Evolutionary conservation across 257 asterid species (phyloP), one percentile per base, ranked within the genome.

Genomic region (Salvia miltiorrhiza): DNA sequence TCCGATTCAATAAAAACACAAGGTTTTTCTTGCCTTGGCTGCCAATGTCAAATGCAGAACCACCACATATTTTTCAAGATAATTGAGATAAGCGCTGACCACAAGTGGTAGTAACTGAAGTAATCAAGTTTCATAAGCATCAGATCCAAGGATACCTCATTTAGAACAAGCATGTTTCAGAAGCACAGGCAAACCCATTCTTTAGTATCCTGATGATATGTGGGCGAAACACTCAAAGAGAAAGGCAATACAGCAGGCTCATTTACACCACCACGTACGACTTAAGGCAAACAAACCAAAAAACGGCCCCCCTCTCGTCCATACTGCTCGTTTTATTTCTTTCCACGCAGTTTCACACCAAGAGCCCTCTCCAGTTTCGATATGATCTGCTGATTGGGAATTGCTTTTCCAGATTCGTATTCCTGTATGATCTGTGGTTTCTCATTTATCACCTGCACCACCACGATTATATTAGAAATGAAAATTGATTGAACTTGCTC

Each of bases 301-400:
- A 79, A 58, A 16, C 56, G 35, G 60, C 67, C 49, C 17, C 59
- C 57, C 62, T 64, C 55, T 63, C 69, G 48, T 64, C 66, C 65
- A 50, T 8, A 17, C 16, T 35, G 8, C 37, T 49, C 56, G 13
- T 54, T 70, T 85, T 73, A 91, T 66, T 88, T 89, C 82, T 87
- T 91, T 58, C 95, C 96, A 54, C 96, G 86, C 82, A 91, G 81
- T 75, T 85, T 91, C 7, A 41, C 86, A 70, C 93, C 92, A 39
- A 88, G 95, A 37, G 97, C 87, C 66, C 91, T 87, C 85, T 91
- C 97, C 81, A 87, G 87, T 84, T 91, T 92, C 45, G 90, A 67
- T n/a, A 88, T 86, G 80, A 86, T 86, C 81, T 85, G 96, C 75
- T 80, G 88, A 65, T 83, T 80, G 6, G 85, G 88, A 45, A 83